These are phyloP conservation scores for Cymbopogon flexuosus DNA, from an alignment of 202 grass and related monocot genomes.

Conservation along the genomic window DNA sequence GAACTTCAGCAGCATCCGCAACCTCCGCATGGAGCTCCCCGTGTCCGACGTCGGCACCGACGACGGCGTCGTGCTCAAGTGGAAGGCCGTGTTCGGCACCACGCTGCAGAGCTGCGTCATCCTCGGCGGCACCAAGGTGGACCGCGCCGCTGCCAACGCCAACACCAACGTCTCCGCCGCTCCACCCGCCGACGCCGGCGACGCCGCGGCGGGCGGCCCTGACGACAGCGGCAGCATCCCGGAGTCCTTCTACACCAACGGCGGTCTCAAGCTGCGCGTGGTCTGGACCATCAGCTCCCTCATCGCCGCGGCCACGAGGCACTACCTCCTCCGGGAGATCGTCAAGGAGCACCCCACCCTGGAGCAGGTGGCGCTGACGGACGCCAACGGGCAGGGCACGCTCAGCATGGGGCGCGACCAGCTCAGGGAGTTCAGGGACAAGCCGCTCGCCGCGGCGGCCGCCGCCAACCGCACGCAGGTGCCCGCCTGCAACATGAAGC, in stretches of 20 bases:
- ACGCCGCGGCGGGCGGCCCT: constrained; percentile 32
- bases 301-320: constrained; percentile 79
- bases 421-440: constrained; percentile 87
- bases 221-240: constrained; percentile 73
- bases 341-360: constrained; percentile 91
- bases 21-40: constrained; percentile 86
- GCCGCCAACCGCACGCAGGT: constrained; percentile 85
- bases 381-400: constrained; percentile 78
- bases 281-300: constrained; percentile 95
- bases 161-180: background rate
- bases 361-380: constrained; percentile 70
- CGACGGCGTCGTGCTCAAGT: constrained; percentile 69
- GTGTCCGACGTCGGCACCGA: constrained; percentile 80
- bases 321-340: constrained; percentile 92
- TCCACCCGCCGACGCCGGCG: background rate
- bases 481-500: constrained; percentile 96
- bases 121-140: constrained; percentile 74
- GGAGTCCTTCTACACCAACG: constrained; percentile 94
- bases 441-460: constrained; percentile 60
- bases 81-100: constrained; percentile 92
- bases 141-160: constrained; percentile 11
- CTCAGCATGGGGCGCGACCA: constrained; percentile 61
- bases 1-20: constrained; percentile 77
- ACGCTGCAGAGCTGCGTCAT: constrained; percentile 88
- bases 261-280: constrained; percentile 79